A percentile compares a stretch with the other conserved stretches of the same genome.
Evolutionary conservation across 805 yeast genomes (phyloP).

Genomic region (Candida sithepensis): DNA sequence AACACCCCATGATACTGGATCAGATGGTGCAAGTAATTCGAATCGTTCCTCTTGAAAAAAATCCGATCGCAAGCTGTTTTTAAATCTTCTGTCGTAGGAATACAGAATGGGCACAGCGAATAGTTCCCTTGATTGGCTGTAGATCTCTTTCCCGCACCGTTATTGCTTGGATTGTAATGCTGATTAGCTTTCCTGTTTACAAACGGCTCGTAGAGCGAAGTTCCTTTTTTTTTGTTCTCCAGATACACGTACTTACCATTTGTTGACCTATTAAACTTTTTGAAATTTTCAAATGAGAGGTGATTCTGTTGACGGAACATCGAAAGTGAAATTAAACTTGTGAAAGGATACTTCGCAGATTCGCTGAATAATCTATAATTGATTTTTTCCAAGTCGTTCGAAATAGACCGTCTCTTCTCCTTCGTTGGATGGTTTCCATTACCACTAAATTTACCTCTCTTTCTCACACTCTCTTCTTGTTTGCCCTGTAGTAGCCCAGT

Average conservation of each 20-base stretch:
- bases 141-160: neutral
- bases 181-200: constrained; percentile 17
- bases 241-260: constrained; percentile 11
- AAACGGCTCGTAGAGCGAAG: constrained; percentile 20
- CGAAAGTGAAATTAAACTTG: constrained; percentile 3
- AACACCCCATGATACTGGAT: constrained; percentile 32
- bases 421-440: neutral
- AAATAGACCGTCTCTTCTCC: neutral
- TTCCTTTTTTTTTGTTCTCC: constrained; percentile 16
- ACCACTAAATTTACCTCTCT: neutral
- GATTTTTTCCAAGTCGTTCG: neutral
- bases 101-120: constrained; percentile 30
- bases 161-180: neutral
- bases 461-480: neutral
- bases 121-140: constrained; percentile 20
- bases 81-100: constrained; percentile 14
- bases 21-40: constrained; percentile 30
- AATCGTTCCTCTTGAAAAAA: constrained; percentile 28
- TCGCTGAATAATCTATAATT: constrained; percentile 1
- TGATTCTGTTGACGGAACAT: constrained; percentile 13
- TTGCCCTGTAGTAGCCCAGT: no score
- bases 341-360: neutral
- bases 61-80: constrained; percentile 14
- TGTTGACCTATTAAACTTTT: constrained; percentile 2
- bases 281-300: constrained; percentile 13